A percentile compares a stretch with the other conserved stretches of the same genome.
phyloP scores from a whole-genome alignment of 2,329 filamentous ascomycete species.

The Onygena corvina region DNA sequence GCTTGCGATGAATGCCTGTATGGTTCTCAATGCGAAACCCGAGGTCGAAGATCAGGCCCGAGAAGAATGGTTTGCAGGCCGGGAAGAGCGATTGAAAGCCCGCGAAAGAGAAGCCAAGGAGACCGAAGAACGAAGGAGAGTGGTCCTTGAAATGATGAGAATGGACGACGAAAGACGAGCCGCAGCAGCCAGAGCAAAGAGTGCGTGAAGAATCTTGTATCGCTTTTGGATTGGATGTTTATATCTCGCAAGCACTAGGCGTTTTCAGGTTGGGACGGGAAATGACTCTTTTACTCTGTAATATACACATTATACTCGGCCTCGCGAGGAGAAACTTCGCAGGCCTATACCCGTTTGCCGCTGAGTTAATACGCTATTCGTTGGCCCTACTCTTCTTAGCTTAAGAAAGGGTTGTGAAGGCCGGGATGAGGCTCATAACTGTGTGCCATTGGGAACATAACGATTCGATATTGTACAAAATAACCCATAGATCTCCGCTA shows the following conservation, averaged over 20 bases:
- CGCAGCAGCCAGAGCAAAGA: slow-evolving; percentile 13
- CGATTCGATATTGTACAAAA: slow-evolving; percentile 13
- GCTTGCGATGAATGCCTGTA: slow-evolving; percentile 84
- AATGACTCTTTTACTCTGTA: slow-evolving; percentile 15
- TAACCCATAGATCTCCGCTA: slow-evolving; percentile 15
- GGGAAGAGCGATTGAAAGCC: slow-evolving; percentile 57
- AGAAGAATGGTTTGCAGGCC: slow-evolving; percentile 80
- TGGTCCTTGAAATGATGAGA: slow-evolving; percentile 33
- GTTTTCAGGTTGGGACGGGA: slow-evolving; percentile 6
- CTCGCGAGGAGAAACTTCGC: not conserved
- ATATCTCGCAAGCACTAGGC: slow-evolving; percentile 7
- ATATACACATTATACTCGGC: slow-evolving; percentile 11
- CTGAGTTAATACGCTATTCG: not conserved
- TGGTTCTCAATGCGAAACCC: slow-evolving; percentile 74
- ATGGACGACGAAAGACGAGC: slow-evolving; percentile 23
- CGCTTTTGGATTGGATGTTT: slow-evolving; percentile 3
- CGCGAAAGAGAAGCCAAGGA: slow-evolving; percentile 48
- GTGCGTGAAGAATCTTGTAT: slow-evolving; percentile 11
- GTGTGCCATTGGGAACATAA: slow-evolving; percentile 5
- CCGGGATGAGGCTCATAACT: slow-evolving; percentile 2
- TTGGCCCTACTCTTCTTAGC: not conserved
- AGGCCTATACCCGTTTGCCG: not conserved
- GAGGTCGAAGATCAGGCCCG: slow-evolving; percentile 76
- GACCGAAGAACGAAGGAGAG: slow-evolving; percentile 30
- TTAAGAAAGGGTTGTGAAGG: slow-evolving; percentile 8